Evolutionary conservation across 495 filamentous ascomycete genomes (phyloP).

Genomic region (Hypomontagnella submonticulosa): DNA sequence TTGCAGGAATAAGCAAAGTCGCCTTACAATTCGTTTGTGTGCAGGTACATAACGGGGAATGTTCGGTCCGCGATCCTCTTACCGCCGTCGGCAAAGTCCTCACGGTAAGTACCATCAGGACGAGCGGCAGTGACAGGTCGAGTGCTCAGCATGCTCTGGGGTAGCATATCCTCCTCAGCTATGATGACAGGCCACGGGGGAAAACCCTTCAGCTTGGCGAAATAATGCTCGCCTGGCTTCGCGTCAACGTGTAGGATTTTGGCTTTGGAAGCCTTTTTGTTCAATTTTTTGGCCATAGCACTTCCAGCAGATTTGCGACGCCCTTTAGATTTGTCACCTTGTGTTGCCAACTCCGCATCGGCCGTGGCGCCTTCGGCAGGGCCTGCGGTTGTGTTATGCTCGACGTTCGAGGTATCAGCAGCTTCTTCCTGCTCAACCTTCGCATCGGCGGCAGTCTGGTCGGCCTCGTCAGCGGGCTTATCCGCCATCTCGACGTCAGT

Average conservation of each 20-base stretch:
- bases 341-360: conserved; percentile 38
- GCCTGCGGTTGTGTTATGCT: conserved; percentile 26
- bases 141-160: conserved; percentile 71
- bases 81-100: conserved; percentile 83
- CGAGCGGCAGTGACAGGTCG: conserved; percentile 85
- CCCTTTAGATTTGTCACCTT: conserved; percentile 57
- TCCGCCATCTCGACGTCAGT: conserved; percentile 49
- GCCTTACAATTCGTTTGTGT: conserved; percentile 90
- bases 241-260: conserved; percentile 78
- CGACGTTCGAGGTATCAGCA: conserved; percentile 26
- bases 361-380: conserved; percentile 42
- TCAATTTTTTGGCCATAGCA: conserved; percentile 81
- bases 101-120: conserved; percentile 81
- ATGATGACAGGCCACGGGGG: conserved; percentile 92
- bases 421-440: conserved; percentile 43
- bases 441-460: conserved; percentile 38
- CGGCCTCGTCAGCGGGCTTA: conserved; percentile 26
- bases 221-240: conserved; percentile 85
- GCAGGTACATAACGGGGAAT: conserved; percentile 92
- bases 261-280: conserved; percentile 81
- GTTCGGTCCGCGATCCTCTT: conserved; percentile 84
- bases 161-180: conserved; percentile 91
- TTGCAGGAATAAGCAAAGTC: not conserved
- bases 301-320: conserved; percentile 76
- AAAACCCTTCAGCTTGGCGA: conserved; percentile 88